Percentiles rank a stretch among this genome's conserved stretches.
Conservation (phyloP, 768 basidiomycete genomes). For the Rhodotorula graminis region DNA sequence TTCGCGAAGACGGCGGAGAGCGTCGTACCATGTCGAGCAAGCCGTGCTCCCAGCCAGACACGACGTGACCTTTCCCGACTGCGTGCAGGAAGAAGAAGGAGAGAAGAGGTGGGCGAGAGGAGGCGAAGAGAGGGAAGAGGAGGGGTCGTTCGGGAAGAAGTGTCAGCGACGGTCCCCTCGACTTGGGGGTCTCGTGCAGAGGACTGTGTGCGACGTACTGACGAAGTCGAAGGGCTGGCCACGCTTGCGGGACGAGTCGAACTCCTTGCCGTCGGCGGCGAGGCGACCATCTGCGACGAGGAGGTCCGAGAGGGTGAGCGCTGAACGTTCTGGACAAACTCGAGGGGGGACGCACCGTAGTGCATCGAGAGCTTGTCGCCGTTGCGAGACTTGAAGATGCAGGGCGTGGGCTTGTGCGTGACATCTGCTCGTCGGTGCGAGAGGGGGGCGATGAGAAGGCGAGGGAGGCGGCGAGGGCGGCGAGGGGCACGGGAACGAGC, state of each 20-base stretch:
- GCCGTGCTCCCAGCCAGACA: constrained; percentile 34
- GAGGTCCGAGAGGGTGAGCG: no score
- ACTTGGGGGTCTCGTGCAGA: no score
- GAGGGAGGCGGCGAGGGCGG: background rate
- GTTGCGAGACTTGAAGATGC: constrained; percentile 25
- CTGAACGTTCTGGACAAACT: no score
- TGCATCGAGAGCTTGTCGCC: constrained; percentile 37
- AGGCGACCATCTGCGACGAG: background rate
- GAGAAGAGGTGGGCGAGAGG: background rate
- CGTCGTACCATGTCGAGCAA: constrained; percentile 20
- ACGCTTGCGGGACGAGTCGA: constrained; percentile 48
- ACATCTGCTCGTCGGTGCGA: background rate
- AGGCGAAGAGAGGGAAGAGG: background rate
- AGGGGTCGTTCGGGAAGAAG: no score
- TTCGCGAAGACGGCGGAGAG: background rate
- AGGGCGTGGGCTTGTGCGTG: constrained; percentile 32
- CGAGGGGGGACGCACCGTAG: constrained; percentile 14
- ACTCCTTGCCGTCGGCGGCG: constrained; percentile 43
- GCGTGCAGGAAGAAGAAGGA: no score
- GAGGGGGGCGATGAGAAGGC: background rate
- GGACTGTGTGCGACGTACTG: constrained; percentile 44
- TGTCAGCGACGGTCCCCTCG: no score
- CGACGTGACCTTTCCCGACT: constrained; percentile 28
- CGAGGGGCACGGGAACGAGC: background rate
- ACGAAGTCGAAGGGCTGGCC: constrained; percentile 50